phyloP scores from a whole-genome alignment of 2,329 filamentous ascomycete species.

The Exophiala bonariae region DNA sequence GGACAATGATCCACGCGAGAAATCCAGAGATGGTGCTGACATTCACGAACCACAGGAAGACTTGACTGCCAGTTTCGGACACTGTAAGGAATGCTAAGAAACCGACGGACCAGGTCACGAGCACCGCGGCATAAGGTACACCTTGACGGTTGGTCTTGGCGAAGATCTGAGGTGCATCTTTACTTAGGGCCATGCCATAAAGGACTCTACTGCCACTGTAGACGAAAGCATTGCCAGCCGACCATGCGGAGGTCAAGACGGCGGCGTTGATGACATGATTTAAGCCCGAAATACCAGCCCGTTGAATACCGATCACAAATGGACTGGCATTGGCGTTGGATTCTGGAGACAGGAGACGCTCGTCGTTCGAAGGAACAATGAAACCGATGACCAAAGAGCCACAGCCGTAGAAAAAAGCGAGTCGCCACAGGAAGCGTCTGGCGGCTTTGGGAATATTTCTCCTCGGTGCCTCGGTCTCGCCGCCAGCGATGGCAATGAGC shows the following conservation, averaged over 20 bases:
- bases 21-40: conserved; percentile 48
- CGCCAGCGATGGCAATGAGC: conserved; percentile 54
- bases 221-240: conserved; percentile 40
- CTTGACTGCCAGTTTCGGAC: conserved; percentile 27
- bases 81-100: conserved; percentile 40
- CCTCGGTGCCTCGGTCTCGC: conserved; percentile 53
- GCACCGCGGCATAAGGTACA: conserved; percentile 58
- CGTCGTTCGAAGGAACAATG: conserved; percentile 53
- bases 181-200: conserved; percentile 30
- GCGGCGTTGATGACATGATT: conserved; percentile 74
- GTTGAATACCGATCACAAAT: conserved; percentile 43
- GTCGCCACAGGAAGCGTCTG: conserved; percentile 53
- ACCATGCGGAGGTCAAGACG: conserved; percentile 71
- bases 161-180: conserved; percentile 48
- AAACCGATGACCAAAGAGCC: conserved; percentile 59
- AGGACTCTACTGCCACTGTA: conserved; percentile 35
- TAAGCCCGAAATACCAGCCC: conserved; percentile 65
- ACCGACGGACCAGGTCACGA: conserved; percentile 51
- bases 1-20: conserved; percentile 52
- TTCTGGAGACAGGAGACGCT: conserved; percentile 39
- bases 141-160: conserved; percentile 53
- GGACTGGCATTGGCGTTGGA: conserved; percentile 51
- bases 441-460: conserved; percentile 54
- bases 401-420: conserved; percentile 57
- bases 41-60: conserved; percentile 50